Evolutionary conservation across 495 filamentous ascomycete species (phyloP), one percentile per base, ranked within the genome.

Genomic region (Penicillium maclennaniae): DNA sequence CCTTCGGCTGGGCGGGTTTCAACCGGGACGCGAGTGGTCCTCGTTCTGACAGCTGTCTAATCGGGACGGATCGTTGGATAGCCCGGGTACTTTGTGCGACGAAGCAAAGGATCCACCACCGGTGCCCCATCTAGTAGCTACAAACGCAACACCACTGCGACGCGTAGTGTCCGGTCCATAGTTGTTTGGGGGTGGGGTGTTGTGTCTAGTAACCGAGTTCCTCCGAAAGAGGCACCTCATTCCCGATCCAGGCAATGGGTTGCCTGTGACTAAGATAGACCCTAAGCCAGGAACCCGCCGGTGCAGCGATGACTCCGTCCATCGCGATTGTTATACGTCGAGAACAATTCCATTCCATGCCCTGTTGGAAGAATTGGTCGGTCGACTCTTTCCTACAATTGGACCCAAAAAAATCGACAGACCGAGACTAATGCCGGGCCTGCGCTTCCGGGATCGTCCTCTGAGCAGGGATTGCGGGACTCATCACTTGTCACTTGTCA

Each of bases 381-480:
- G 10, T 4, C 31, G 15, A 31, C 27, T 12, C 27, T 1, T 8
- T 12, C 31, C 10, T 23, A 45, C 43, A 36, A 48, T 38, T 31
- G 37, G 23, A 12, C 23, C 46, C 27, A 36, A 3, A 2, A 34
- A 34, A 34, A 34, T 34, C 36, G n/a, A 28, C 12, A 26, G 39
- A n/a, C 17, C 42, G 21, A 54, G 27, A 49, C 53, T 43, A 47
- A 20, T 43, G 37, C 53, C 54, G 43, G 45, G 49, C 46, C 26
- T 34, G 41, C 14, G 45, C 17, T 57, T 47, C 54, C 54, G 56
- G 44, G 57, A 59, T 54, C 51, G 27, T 45, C 47, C 50, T 55
- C 37, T 44, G 10, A 34, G 37, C 51, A 43, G 43, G 43, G 34
- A 21, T 44, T 6, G 36, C 14, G 23, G 47, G 23, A 34, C 31